A percentile compares a stretch with the other conserved stretches of the same genome.
Conservation (phyloP, 768 basidiomycete genomes). For the Pisolithus marmoratus region DNA sequence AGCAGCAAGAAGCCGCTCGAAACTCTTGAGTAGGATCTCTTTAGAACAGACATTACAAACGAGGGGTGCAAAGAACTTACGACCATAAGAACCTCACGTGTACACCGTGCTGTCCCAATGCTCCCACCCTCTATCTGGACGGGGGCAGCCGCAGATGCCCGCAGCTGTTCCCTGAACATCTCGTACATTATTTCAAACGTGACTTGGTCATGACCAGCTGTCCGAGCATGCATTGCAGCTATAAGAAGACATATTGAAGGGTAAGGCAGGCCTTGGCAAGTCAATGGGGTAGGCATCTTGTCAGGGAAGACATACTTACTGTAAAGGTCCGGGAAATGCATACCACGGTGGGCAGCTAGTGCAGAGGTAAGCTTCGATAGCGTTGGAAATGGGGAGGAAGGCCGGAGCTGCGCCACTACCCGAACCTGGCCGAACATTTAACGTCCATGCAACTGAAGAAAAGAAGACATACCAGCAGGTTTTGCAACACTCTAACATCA, state of each 20-base stretch:
- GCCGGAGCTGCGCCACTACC: slow-evolving; percentile 40
- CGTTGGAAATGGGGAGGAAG: slow-evolving; percentile 50
- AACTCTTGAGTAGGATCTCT: slow-evolving; percentile 47
- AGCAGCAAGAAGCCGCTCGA: slow-evolving; percentile 57
- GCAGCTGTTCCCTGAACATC: slow-evolving; percentile 68
- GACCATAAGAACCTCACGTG: slow-evolving; percentile 56
- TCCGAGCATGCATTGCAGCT: slow-evolving; percentile 71
- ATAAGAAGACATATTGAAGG: slow-evolving; percentile 80
- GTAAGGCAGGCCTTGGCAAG: slow-evolving; percentile 58
- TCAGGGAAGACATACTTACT: slow-evolving; percentile 33
- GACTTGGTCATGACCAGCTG: slow-evolving; percentile 71
- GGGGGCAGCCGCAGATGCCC: slow-evolving; percentile 66
- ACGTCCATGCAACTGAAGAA: background rate
- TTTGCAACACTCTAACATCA: slow-evolving; percentile 53
- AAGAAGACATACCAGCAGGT: slow-evolving; percentile 51
- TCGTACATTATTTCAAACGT: slow-evolving; percentile 92
- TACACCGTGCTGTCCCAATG: slow-evolving; percentile 69
- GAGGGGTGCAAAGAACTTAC: slow-evolving; percentile 39
- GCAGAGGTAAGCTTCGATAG: slow-evolving; percentile 38
- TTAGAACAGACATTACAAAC: background rate
- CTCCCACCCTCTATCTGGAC: slow-evolving; percentile 68
- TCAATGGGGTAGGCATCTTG: background rate
- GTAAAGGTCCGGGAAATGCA: slow-evolving; percentile 45
- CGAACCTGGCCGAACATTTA: slow-evolving; percentile 33
- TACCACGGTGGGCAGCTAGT: slow-evolving; percentile 50